phyloP scores from a whole-genome alignment of 495 filamentous ascomycete species.

The Penicillium arizonense region DNA sequence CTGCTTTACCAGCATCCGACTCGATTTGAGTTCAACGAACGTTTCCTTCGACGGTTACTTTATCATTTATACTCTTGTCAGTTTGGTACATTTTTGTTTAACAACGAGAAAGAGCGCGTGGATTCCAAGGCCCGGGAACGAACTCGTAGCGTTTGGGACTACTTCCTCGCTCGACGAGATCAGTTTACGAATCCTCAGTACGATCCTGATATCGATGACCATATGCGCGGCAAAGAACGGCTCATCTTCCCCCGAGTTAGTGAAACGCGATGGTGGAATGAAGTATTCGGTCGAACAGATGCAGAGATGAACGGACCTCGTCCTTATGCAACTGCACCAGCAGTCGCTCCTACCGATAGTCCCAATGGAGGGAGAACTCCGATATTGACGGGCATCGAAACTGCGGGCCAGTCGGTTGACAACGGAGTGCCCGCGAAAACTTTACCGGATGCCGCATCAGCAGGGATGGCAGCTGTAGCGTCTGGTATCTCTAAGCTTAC shows the following conservation, averaged over 20 bases:
- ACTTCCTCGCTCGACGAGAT: slow-evolving; percentile 75
- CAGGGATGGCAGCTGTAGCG: slow-evolving; percentile 36
- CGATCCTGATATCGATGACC: slow-evolving; percentile 73
- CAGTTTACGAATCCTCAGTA: slow-evolving; percentile 84
- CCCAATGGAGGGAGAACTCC: slow-evolving; percentile 22
- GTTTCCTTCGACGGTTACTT: slow-evolving; percentile 83
- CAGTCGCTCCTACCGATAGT: slow-evolving; percentile 14
- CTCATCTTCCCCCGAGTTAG: slow-evolving; percentile 73
- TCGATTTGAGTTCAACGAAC: slow-evolving; percentile 95
- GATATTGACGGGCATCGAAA: slow-evolving; percentile 50
- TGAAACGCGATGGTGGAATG: slow-evolving; percentile 86
- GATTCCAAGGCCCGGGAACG: slow-evolving; percentile 69
- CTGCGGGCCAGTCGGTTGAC: slow-evolving; percentile 33
- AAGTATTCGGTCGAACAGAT: slow-evolving; percentile 80
- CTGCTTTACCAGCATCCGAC: slow-evolving; percentile 82
- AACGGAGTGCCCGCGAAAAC: slow-evolving; percentile 23
- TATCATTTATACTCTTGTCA: slow-evolving; percentile 97
- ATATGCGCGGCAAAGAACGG: slow-evolving; percentile 71
- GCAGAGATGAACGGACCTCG: slow-evolving; percentile 85
- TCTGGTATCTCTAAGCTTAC: slow-evolving; percentile 43
- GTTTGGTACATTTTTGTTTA: slow-evolving; percentile 94
- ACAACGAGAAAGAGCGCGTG: slow-evolving; percentile 85
- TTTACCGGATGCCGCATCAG: slow-evolving; percentile 24
- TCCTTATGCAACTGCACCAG: slow-evolving; percentile 13
- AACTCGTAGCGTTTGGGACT: slow-evolving; percentile 92